A percentile compares a stretch with the other conserved stretches of the same genome.
Conservation (phyloP, 352 stramenopile genomes). For the Thalassiosira exigua region DNA sequence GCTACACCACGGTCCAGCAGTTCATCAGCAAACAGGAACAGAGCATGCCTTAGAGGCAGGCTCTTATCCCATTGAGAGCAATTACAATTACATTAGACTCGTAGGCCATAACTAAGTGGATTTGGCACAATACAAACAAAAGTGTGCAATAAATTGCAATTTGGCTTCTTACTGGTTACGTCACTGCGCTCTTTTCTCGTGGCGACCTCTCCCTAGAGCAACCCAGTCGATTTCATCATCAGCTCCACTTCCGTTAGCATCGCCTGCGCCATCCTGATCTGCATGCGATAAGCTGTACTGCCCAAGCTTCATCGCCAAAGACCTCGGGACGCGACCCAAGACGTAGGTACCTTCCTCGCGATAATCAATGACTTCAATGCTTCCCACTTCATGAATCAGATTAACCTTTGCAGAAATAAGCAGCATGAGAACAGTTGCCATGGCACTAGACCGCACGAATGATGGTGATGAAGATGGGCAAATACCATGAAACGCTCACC, state of each 20-base stretch:
- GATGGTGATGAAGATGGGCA: too few species aligned
- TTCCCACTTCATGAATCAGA: constrained; percentile 81
- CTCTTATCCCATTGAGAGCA: too few species aligned
- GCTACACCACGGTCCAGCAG: too few species aligned
- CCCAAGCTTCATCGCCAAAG: constrained; percentile 77
- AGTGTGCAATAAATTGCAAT: too few species aligned
- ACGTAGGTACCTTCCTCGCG: constrained; percentile 76
- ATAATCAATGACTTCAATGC: constrained; percentile 83
- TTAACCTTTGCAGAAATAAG: constrained; percentile 52
- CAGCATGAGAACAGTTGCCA: too few species aligned
- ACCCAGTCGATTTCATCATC: constrained; percentile 79
- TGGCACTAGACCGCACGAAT: too few species aligned
- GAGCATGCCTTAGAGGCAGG: too few species aligned
- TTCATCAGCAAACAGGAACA: too few species aligned
- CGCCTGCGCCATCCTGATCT: constrained; percentile 17
- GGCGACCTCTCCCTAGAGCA: constrained; percentile 72
- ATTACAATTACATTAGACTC: too few species aligned
- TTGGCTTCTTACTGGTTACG: too few species aligned
- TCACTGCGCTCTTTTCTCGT: constrained; percentile 50
- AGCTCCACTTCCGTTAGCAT: constrained; percentile 27
- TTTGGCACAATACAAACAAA: too few species aligned
- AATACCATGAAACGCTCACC: constrained; percentile 32
- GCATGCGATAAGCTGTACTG: constrained; percentile 57
- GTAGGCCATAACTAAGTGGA: too few species aligned
- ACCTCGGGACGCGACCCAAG: constrained; percentile 65